Conservation (phyloP, 2,329 filamentous ascomycete genomes). For the Triangularia verruculosa region DNA sequence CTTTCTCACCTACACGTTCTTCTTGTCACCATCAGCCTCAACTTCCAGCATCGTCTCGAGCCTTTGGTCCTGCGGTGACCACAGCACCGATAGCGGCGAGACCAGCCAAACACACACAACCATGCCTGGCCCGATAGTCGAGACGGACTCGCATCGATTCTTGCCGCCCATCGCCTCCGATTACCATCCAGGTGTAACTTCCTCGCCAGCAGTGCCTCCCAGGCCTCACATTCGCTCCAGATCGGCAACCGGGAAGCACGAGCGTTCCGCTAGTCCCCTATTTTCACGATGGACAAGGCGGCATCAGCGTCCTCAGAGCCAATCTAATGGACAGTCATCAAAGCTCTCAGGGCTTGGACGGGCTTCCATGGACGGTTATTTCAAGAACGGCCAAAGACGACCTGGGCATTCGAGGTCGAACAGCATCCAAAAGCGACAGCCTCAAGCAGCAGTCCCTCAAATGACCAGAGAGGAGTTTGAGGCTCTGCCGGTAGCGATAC, state of each 20-base stretch:
- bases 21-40: conserved; percentile 25
- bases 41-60: conserved; percentile 22
- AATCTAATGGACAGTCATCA: conserved; percentile 14
- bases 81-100: conserved; percentile 4
- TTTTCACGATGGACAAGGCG: conserved; percentile 28
- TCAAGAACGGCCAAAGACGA: conserved; percentile 20
- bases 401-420: conserved; percentile 24
- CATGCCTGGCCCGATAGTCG: conserved; percentile 26
- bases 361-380: conserved; percentile 19
- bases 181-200: conserved; percentile 13
- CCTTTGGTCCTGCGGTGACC: conserved; percentile 13
- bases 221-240: conserved; percentile 12
- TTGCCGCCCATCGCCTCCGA: conserved; percentile 9
- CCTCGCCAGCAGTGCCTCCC: conserved; percentile 11
- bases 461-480: conserved; percentile 49
- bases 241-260: conserved; percentile 17
- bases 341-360: not conserved
- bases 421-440: conserved; percentile 26
- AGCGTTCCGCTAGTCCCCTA: conserved; percentile 23
- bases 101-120: conserved; percentile 14
- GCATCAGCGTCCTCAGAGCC: conserved; percentile 22
- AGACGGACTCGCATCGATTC: conserved; percentile 15
- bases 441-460: conserved; percentile 29
- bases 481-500: conserved; percentile 47
- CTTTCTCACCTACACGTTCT: conserved; percentile 23